Evolutionary conservation across 176 grass and related monocot genomes (phyloP).

Genomic region (Oryza glaberrima): DNA sequence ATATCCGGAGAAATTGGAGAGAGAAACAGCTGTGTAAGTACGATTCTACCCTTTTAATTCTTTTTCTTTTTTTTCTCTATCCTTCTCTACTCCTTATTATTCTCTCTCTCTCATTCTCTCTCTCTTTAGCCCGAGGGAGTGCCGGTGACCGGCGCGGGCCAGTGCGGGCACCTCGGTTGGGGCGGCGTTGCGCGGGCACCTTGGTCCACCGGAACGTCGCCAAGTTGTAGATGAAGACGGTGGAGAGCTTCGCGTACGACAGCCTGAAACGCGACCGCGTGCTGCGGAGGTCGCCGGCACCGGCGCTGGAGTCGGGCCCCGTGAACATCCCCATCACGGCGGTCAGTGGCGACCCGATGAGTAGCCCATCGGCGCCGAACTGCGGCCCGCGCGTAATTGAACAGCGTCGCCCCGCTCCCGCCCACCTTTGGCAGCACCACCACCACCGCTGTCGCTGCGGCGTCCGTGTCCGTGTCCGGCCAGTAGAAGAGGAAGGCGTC

Average conservation of each 20-base stretch:
- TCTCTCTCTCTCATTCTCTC: too few relatives aligned
- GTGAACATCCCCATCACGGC: constrained; percentile 92
- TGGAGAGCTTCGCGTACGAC: constrained; percentile 63
- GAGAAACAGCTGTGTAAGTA: too few relatives aligned
- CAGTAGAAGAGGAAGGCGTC: constrained; percentile 95
- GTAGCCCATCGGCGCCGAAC: constrained; percentile 92
- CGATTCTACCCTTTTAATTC: too few relatives aligned
- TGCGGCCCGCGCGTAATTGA: constrained; percentile 87
- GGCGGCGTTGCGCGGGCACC: too few relatives aligned
- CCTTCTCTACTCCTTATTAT: too few relatives aligned
- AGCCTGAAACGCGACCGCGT: constrained; percentile 81
- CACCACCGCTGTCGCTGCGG: neutral
- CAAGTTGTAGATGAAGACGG: too few relatives aligned
- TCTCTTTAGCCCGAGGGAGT: too few relatives aligned
- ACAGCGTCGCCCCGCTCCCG: constrained; percentile 85
- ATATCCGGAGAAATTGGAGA: too few relatives aligned
- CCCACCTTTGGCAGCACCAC: constrained; percentile 73
- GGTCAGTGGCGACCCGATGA: constrained; percentile 81
- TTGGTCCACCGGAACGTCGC: too few relatives aligned
- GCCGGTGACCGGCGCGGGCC: too few relatives aligned
- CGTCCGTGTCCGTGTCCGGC: neutral
- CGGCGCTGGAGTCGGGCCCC: constrained; percentile 73
- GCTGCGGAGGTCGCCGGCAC: constrained; percentile 68
- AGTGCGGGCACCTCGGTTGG: too few relatives aligned
- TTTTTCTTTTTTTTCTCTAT: too few relatives aligned